Evolutionary conservation across 1,284 basidiomycete species (phyloP).

Genomic region (Apiotrichum gamsii): DNA sequence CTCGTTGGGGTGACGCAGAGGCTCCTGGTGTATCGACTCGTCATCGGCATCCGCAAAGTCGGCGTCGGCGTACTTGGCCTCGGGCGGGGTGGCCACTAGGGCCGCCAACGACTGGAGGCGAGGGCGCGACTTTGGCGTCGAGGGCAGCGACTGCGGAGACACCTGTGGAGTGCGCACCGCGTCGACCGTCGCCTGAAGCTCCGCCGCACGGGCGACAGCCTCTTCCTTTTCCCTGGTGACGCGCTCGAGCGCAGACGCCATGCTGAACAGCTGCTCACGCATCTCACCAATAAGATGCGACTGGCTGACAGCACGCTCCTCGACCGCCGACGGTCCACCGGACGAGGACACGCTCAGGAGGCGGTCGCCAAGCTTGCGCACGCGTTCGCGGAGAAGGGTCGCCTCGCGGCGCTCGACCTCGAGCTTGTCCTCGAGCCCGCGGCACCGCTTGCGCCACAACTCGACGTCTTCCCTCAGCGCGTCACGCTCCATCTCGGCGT

Average conservation of each 20-base stretch:
- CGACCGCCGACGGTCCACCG: conserved; percentile 3
- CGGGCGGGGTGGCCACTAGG: not conserved
- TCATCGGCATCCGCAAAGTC: conserved; percentile 12
- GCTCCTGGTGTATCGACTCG: not conserved
- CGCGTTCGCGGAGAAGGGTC: conserved; percentile 29
- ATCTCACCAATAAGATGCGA: conserved; percentile 32
- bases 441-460: conserved; percentile 35
- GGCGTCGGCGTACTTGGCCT: conserved; percentile 10
- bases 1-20: conserved; percentile 8
- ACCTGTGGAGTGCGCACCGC: conserved; percentile 12
- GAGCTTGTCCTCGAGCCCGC: conserved; percentile 31
- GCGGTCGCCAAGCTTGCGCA: conserved; percentile 36
- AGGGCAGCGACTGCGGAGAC: conserved; percentile 9
- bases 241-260: conserved; percentile 31
- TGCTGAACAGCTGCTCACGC: conserved; percentile 37
- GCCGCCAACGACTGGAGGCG: conserved; percentile 1
- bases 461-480: conserved; percentile 39
- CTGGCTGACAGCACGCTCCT: conserved; percentile 17
- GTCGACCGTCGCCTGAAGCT: conserved; percentile 18
- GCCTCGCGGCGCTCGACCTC: conserved; percentile 35
- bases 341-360: conserved; percentile 27
- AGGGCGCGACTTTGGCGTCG: conserved; percentile 15
- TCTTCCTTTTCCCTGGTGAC: conserved; percentile 31
- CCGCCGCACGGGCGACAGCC: conserved; percentile 14
- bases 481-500: conserved; percentile 41